Evolutionary conservation across 2,329 filamentous ascomycete species (phyloP).

Genomic region (Talaromyces atroroseus): DNA sequence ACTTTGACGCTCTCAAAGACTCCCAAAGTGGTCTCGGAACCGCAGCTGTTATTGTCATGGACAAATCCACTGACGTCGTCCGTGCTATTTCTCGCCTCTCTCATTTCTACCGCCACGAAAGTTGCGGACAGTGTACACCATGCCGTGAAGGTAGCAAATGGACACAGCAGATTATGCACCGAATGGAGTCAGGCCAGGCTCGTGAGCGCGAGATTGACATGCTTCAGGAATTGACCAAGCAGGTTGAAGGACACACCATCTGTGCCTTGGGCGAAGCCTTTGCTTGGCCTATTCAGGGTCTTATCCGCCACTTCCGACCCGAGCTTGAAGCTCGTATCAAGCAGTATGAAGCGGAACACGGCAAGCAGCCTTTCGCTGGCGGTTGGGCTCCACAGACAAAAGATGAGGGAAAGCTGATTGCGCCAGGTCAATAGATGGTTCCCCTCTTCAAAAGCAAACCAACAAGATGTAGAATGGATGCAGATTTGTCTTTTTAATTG

Average conservation of each 20-base stretch:
- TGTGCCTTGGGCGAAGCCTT: slow-evolving; percentile 97
- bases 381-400: slow-evolving; percentile 75
- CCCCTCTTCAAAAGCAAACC: slow-evolving; percentile 4
- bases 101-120: slow-evolving; percentile 98
- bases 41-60: slow-evolving; percentile 97
- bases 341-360: slow-evolving; percentile 67
- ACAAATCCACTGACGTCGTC: slow-evolving; percentile 94
- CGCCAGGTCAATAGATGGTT: slow-evolving; percentile 76
- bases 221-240: slow-evolving; percentile 98
- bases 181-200: slow-evolving; percentile 87
- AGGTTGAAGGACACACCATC: slow-evolving; percentile 98
- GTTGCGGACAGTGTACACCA: slow-evolving; percentile 97
- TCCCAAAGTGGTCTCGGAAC: slow-evolving; percentile 95
- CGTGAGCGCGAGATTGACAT: slow-evolving; percentile 95
- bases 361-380: slow-evolving; percentile 66
- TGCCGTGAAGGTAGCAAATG: slow-evolving; percentile 98
- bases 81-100: slow-evolving; percentile 87
- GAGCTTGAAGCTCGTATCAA: slow-evolving; percentile 89
- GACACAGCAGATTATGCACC: slow-evolving; percentile 98
- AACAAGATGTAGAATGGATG: slow-evolving; percentile 12
- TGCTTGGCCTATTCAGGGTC: slow-evolving; percentile 95
- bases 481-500: slow-evolving; percentile 8
- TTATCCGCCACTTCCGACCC: slow-evolving; percentile 96
- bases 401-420: slow-evolving; percentile 74
- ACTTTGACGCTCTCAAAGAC: slow-evolving; percentile 97